Percentiles rank a stretch among this genome's conserved stretches.
Conservation (phyloP, 345 rosid genomes). For the Pseudoturritis turrita region DNA sequence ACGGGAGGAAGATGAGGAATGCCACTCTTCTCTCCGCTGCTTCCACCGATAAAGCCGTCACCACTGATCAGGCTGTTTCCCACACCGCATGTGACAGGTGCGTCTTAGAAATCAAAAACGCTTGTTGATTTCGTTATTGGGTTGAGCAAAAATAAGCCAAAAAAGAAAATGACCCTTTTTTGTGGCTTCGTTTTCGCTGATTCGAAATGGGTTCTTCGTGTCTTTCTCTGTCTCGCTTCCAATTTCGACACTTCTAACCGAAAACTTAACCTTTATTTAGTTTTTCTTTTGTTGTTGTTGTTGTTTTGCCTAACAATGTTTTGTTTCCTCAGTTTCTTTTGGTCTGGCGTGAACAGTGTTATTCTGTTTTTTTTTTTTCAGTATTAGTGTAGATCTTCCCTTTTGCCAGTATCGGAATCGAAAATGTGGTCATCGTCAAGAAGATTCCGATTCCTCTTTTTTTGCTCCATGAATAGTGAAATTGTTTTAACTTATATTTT, state of each 20-base stretch:
- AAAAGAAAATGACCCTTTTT: too few species aligned
- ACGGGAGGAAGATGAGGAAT: slow-evolving; percentile 25
- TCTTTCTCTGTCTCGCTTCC: not conserved
- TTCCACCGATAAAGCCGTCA: slow-evolving; percentile 18
- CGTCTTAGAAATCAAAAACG: not conserved
- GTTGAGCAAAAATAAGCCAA: not conserved
- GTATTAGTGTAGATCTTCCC: not conserved
- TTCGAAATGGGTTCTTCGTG: not conserved
- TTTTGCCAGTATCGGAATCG: not conserved
- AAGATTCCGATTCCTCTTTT: slow-evolving; percentile 13
- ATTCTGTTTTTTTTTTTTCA: not conserved
- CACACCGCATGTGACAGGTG: slow-evolving; percentile 8
- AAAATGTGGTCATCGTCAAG: not conserved
- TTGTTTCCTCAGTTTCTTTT: not conserved
- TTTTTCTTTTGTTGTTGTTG: not conserved
- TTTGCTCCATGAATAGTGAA: not conserved
- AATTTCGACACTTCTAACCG: not conserved
- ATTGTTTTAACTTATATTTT: not conserved
- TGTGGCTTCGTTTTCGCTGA: not conserved
- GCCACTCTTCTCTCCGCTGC: slow-evolving; percentile 23
- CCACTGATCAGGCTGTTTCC: slow-evolving; percentile 13
- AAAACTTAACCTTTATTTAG: not conserved
- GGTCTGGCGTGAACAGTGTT: not conserved
- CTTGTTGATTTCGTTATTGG: not conserved
- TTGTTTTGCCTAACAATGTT: not conserved